Percentiles rank a stretch among this genome's conserved stretches.
Evolutionary conservation across 306 rosid species (phyloP).

Genomic region (Quercus agrifolia): DNA sequence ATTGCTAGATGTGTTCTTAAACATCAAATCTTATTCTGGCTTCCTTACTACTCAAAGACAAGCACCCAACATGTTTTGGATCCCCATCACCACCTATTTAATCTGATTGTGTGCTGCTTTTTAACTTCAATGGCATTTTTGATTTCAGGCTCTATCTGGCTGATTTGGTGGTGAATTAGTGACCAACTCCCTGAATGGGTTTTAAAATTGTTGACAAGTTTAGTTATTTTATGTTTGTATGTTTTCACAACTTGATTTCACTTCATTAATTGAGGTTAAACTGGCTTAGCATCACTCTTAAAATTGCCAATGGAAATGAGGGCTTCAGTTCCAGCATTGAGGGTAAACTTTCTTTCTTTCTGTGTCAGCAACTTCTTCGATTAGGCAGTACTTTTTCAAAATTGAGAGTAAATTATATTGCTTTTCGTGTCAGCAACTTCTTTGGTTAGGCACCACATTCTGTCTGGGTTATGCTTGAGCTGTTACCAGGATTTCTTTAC

Average conservation of each 20-base stretch:
- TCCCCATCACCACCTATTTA: neutral
- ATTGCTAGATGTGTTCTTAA: neutral
- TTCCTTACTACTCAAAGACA: neutral
- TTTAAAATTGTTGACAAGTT: neutral
- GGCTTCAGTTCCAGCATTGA: too few relatives aligned
- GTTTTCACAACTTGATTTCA: neutral
- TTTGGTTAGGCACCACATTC: too few relatives aligned
- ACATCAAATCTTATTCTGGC: too few relatives aligned
- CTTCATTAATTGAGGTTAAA: neutral
- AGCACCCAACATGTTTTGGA: neutral
- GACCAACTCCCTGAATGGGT: neutral
- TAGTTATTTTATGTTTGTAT: neutral
- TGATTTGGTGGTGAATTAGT: neutral
- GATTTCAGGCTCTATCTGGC: neutral
- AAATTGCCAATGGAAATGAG: neutral
- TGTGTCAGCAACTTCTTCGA: too few relatives aligned
- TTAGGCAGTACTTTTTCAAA: too few relatives aligned
- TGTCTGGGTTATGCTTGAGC: too few relatives aligned
- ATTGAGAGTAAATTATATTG: too few relatives aligned
- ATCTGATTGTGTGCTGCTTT: neutral
- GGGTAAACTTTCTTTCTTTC: too few relatives aligned
- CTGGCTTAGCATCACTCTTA: neutral
- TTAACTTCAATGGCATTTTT: neutral
- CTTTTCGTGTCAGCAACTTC: too few relatives aligned
- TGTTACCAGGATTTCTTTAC: too few relatives aligned